Conservation (phyloP, 352 stramenopile species). For the Nothophytophthora sp. region DNA sequence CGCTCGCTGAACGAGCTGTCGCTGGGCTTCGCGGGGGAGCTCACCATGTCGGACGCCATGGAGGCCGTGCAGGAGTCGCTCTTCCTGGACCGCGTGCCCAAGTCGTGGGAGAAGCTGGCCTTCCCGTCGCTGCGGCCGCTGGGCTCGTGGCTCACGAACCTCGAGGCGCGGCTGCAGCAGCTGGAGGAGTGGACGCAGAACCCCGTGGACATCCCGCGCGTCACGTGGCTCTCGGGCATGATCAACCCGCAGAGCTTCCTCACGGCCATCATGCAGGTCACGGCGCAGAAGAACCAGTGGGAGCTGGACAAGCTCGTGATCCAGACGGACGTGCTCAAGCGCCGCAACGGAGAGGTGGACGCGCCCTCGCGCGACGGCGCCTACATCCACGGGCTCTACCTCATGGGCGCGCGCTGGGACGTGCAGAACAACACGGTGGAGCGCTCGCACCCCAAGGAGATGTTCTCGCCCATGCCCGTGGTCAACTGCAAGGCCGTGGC, state of each 20-base stretch:
- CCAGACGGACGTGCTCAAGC: constrained; percentile 96
- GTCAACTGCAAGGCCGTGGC: constrained; percentile 98
- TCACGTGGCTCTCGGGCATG: constrained; percentile 95
- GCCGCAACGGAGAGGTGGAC: constrained; percentile 90
- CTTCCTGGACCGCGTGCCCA: constrained; percentile 93
- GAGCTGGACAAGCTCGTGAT: constrained; percentile 98
- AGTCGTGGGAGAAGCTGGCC: constrained; percentile 94
- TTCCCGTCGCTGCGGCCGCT: constrained; percentile 94
- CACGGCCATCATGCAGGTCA: constrained; percentile 97
- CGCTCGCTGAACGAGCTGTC: constrained; percentile 97
- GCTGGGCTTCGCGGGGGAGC: constrained; percentile 95
- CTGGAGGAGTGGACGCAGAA: constrained; percentile 98
- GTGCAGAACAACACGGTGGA: constrained; percentile 92
- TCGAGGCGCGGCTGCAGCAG: constrained; percentile 91
- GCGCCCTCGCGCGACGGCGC: constrained; percentile 91
- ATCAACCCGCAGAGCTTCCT: constrained; percentile 97
- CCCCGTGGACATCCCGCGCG: constrained; percentile 94
- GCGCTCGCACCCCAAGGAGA: constrained; percentile 97
- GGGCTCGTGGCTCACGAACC: constrained; percentile 93
- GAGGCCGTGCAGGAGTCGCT: constrained; percentile 94
- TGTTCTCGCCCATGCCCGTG: constrained; percentile 98
- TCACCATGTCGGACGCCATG: constrained; percentile 99
- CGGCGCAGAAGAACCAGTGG: constrained; percentile 97
- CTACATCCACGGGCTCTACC: constrained; percentile 94
- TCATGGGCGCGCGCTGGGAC: constrained; percentile 98